Percentiles rank a stretch among this genome's conserved stretches.
Evolutionary conservation across 2,329 filamentous ascomycete genomes (phyloP).

Genomic region (Cordyceps cicadae): DNA sequence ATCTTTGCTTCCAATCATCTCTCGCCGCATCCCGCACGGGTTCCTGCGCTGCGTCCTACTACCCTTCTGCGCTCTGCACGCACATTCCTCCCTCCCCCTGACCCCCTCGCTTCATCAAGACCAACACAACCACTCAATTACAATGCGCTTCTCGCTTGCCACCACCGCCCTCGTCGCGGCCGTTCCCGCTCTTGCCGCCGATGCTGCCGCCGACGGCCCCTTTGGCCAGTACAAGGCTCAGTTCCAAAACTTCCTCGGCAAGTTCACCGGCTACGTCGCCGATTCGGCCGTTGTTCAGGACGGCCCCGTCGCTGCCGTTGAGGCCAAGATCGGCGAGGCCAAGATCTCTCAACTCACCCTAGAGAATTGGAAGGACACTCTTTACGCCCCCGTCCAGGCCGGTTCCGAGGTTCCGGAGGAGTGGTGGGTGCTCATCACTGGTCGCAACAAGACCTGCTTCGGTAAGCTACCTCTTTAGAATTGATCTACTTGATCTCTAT

Average conservation of each 20-base stretch:
- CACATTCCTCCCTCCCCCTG: not conserved
- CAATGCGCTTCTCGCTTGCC: conserved; percentile 48
- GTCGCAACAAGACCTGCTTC: conserved; percentile 71
- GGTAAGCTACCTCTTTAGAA: conserved; percentile 31
- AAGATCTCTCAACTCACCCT: conserved; percentile 50
- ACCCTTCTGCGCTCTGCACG: not conserved
- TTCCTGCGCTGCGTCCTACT: not conserved
- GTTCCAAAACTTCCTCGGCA: conserved; percentile 56
- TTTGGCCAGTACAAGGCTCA: conserved; percentile 53
- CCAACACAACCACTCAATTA: conserved; percentile 17
- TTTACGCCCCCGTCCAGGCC: conserved; percentile 53
- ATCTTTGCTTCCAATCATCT: not conserved
- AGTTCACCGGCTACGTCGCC: conserved; percentile 45
- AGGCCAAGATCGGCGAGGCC: conserved; percentile 32
- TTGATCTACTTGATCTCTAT: not conserved
- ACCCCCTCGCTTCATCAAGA: not conserved
- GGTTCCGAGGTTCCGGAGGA: conserved; percentile 58
- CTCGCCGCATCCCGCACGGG: not conserved
- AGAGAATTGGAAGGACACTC: conserved; percentile 61
- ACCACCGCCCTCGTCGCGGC: conserved; percentile 40
- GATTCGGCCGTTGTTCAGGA: conserved; percentile 31
- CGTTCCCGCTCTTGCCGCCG: conserved; percentile 44
- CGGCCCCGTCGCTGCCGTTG: conserved; percentile 33
- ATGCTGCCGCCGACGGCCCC: conserved; percentile 38
- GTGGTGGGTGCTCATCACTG: conserved; percentile 68